Conservation (phyloP, 345 rosid genomes). For the Salix dunnii region DNA sequence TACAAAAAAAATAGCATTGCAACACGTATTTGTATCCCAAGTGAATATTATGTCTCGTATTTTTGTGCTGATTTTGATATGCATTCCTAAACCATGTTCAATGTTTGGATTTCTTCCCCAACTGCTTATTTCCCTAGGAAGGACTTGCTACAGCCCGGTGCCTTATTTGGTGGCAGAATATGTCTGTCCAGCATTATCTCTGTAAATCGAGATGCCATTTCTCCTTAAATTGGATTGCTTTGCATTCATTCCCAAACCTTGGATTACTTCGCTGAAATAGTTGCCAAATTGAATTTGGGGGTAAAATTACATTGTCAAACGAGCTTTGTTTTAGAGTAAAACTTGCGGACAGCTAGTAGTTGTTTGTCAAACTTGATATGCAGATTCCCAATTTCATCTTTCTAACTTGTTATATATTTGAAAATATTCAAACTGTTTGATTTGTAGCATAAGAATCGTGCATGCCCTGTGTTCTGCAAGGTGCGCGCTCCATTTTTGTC, state of each 20-base stretch:
- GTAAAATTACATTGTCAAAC: neutral
- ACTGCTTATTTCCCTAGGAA: too few species aligned
- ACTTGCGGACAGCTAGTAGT: neutral
- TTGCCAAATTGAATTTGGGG: neutral
- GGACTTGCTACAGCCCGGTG: too few species aligned
- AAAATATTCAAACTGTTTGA: neutral
- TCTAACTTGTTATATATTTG: neutral
- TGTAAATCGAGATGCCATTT: neutral
- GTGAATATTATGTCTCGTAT: constrained; percentile 18
- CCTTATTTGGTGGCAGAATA: neutral
- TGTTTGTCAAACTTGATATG: neutral
- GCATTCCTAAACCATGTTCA: neutral
- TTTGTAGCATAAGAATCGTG: neutral
- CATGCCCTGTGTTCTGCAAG: neutral
- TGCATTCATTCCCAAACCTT: too few species aligned
- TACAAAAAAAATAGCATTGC: constrained; percentile 29
- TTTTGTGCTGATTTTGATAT: constrained; percentile 9
- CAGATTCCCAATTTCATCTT: neutral
- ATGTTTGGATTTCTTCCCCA: neutral
- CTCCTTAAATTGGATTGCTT: too few species aligned
- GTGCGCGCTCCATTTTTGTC: neutral
- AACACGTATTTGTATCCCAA: constrained; percentile 18
- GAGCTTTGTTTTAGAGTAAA: neutral
- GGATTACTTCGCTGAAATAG: neutral
- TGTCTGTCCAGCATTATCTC: neutral